Conservation (phyloP, 1,284 basidiomycete genomes). For the Boletus subluridellus region DNA sequence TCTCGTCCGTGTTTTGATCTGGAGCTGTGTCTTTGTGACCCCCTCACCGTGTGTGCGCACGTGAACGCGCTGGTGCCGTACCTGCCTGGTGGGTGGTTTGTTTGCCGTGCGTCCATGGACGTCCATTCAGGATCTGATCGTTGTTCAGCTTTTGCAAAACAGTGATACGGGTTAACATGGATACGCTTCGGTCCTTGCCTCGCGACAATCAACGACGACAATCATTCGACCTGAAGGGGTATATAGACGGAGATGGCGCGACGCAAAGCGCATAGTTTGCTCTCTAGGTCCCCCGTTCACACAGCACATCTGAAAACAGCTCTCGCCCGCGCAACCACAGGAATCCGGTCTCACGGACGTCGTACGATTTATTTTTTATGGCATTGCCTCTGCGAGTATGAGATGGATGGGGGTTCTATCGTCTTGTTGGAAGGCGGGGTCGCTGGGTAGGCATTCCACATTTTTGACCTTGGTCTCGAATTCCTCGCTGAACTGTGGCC, state of each 20-base stretch:
- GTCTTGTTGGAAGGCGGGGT: background rate
- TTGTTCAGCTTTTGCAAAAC: background rate
- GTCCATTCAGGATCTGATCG: background rate
- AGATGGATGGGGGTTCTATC: background rate
- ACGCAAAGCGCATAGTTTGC: background rate
- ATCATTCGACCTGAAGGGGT: background rate
- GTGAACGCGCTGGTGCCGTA: background rate
- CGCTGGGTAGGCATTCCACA: background rate
- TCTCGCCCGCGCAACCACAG: background rate
- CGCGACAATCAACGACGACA: conserved; percentile 4
- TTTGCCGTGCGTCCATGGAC: background rate
- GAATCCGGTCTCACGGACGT: background rate
- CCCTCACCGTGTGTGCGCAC: background rate
- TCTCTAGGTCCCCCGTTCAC: background rate
- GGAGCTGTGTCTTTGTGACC: conserved; percentile 10
- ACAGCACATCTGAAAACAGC: background rate
- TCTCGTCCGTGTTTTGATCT: background rate
- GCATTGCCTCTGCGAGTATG: background rate
- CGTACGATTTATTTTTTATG: background rate
- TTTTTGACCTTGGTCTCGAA: background rate
- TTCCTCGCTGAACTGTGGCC: background rate
- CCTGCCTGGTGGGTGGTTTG: background rate
- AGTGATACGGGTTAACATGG: conserved; percentile 5
- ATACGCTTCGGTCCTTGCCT: background rate
- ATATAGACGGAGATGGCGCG: background rate